Percentiles rank a stretch among this genome's conserved stretches.
These are phyloP conservation scores for Lecanicillium sp. DNA, from an alignment of 2,329 filamentous ascomycete species.

Conservation along the genomic window DNA sequence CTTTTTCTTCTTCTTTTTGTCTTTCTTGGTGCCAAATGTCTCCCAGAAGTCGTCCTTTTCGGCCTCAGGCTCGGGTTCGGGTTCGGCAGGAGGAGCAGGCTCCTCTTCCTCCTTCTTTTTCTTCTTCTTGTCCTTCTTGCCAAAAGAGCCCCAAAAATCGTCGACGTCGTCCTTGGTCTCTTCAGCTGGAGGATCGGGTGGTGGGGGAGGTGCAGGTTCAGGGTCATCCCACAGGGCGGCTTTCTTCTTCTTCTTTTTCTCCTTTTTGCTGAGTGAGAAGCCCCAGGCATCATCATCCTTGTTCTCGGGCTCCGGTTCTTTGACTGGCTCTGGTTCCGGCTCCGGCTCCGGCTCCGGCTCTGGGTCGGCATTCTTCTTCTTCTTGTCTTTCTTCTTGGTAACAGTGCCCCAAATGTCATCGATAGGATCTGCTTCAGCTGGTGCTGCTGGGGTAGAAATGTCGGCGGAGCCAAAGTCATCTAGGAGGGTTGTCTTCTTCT, in stretches of 20 bases:
- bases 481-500: conserved; percentile 18
- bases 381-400: conserved; percentile 18
- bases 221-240: conserved; percentile 13
- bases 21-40: conserved; percentile 14
- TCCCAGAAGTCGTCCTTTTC: conserved; percentile 17
- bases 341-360: conserved; percentile 18
- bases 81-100: too few relatives aligned
- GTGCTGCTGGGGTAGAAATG: conserved; percentile 3
- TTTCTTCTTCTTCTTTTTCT: conserved; percentile 16
- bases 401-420: conserved; percentile 11
- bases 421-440: conserved; percentile 7
- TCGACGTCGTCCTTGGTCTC: conserved; percentile 20
- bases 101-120: conserved; percentile 11
- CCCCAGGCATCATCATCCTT: conserved; percentile 23
- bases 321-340: conserved; percentile 13
- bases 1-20: conserved; percentile 26
- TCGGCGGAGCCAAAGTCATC: conserved; percentile 8
- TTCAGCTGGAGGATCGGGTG: conserved; percentile 12
- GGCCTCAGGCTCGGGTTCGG: conserved; percentile 8
- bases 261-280: conserved; percentile 12
- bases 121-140: conserved; percentile 16
- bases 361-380: conserved; percentile 26
- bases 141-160: conserved; percentile 15
- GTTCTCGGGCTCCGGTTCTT: conserved; percentile 15
- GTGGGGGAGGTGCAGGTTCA: conserved; percentile 9